These are phyloP conservation scores for Rutstroemia sp. DNA, from an alignment of 2,329 filamentous ascomycete genomes.

Conservation along the genomic window DNA sequence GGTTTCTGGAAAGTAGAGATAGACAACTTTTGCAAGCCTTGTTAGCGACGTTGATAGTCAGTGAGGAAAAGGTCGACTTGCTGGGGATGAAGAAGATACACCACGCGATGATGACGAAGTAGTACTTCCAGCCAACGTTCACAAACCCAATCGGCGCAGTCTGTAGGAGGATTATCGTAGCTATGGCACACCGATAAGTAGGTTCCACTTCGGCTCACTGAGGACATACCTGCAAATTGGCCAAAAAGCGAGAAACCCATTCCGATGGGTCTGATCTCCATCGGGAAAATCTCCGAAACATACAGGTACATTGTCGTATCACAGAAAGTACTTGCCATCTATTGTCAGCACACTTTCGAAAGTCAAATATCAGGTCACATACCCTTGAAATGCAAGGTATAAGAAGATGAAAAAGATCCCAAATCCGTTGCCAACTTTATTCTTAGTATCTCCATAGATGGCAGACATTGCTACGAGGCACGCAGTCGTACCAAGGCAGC, in stretches of 20 bases:
- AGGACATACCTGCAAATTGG: not conserved
- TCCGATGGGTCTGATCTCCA: slow-evolving; percentile 23
- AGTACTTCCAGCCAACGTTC: slow-evolving; percentile 12
- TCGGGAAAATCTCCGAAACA: slow-evolving; percentile 30
- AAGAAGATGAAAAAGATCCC: slow-evolving; percentile 12
- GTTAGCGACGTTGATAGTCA: slow-evolving; percentile 8
- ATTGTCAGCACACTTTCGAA: not conserved
- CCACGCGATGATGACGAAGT: slow-evolving; percentile 18
- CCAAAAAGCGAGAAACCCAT: not conserved
- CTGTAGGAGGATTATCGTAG: slow-evolving; percentile 5
- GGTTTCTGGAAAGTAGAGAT: slow-evolving; percentile 14
- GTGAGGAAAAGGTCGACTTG: slow-evolving; percentile 22
- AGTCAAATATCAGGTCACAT: not conserved
- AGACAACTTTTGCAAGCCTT: not conserved
- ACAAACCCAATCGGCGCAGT: slow-evolving; percentile 10
- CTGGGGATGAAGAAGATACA: slow-evolving; percentile 18
- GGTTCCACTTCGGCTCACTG: not conserved
- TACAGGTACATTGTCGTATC: slow-evolving; percentile 25
- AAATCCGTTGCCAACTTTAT: slow-evolving; percentile 9
- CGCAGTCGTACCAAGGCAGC: slow-evolving; percentile 1
- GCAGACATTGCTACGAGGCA: slow-evolving; percentile 9
- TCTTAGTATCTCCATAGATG: slow-evolving; percentile 4
- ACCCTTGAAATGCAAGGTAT: slow-evolving; percentile 10
- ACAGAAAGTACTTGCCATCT: not conserved
- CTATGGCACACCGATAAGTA: not conserved